phyloP scores from a whole-genome alignment of 345 rosid genomes.

The Dipteronia sinensis region DNA sequence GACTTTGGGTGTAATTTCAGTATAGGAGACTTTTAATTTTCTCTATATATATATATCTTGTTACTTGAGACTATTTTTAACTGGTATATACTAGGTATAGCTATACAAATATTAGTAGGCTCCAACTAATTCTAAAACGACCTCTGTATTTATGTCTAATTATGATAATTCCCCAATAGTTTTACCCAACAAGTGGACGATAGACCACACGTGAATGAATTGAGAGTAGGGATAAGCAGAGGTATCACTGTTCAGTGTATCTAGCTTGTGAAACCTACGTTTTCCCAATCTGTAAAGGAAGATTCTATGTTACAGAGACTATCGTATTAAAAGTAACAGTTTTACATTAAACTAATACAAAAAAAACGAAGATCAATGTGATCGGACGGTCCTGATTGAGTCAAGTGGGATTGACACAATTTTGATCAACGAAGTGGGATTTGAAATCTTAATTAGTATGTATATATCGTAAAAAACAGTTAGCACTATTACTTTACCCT shows the following conservation, averaged over 20 bases:
- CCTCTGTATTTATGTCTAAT: neutral
- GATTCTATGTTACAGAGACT: constrained; percentile 30
- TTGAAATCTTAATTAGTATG: neutral
- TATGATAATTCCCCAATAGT: neutral
- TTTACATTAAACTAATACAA: neutral
- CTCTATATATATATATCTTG: too few species aligned
- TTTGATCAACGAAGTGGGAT: constrained; percentile 1
- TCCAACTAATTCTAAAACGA: neutral
- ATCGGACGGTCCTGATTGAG: constrained; percentile 6
- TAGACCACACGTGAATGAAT: neutral
- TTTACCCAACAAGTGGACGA: neutral
- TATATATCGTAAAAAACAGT: neutral
- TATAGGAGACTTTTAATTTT: too few species aligned
- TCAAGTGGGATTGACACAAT: neutral
- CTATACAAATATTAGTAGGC: too few species aligned
- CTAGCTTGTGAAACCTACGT: constrained; percentile 30
- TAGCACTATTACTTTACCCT: constrained; percentile 19
- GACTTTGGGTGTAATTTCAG: too few species aligned
- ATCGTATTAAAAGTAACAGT: constrained; percentile 18
- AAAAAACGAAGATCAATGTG: neutral
- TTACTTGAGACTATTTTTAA: too few species aligned
- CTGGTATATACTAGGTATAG: too few species aligned
- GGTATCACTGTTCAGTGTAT: constrained; percentile 7
- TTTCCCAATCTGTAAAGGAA: constrained; percentile 40
- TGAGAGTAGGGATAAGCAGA: neutral